Percentiles rank a stretch among this genome's conserved stretches.
Evolutionary conservation across 306 rosid species (phyloP).

Genomic region (Cicer chorassanicum): DNA sequence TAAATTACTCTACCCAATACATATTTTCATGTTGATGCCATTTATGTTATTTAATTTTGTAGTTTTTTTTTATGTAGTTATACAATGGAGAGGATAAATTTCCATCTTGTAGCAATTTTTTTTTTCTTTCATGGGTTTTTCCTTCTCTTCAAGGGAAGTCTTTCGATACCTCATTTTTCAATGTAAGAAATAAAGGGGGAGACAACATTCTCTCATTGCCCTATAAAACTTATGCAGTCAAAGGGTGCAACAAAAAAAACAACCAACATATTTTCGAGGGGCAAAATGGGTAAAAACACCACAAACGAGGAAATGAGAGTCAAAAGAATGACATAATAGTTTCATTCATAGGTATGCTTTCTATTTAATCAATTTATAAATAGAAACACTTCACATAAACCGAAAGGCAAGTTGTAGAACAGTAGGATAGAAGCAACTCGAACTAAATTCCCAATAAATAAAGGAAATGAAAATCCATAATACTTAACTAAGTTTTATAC

Average conservation of each 20-base stretch:
- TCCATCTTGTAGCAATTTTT: not conserved
- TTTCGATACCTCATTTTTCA: not conserved
- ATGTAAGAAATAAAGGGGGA: not conserved
- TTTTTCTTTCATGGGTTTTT: not conserved
- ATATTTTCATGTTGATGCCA: not conserved
- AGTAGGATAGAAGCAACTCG: not conserved
- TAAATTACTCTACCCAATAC: slow-evolving; percentile 39
- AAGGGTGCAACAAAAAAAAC: not conserved
- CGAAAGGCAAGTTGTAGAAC: not conserved
- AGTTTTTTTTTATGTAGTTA: not conserved
- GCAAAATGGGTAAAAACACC: not conserved
- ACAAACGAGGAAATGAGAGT: not conserved
- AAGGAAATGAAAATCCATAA: slow-evolving; percentile 5
- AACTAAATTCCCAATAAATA: not conserved
- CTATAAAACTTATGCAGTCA: not conserved
- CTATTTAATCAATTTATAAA: too few species aligned
- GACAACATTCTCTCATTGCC: not conserved
- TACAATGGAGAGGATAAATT: not conserved
- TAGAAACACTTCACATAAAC: not conserved
- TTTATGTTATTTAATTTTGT: slow-evolving; percentile 2
- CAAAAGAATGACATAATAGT: not conserved
- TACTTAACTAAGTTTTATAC: not conserved
- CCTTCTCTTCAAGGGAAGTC: not conserved
- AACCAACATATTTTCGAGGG: not conserved
- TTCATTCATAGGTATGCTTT: not conserved